These are phyloP conservation scores for thale cress (Arabidopsis thaliana) DNA, from an alignment of 345 rosid species.

Conservation along the genomic window TAIR10.1 NC_003070.9:1292001-1292500, in stretches of 20 bases:
- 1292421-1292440: neutral
- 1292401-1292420: constrained; percentile 14
- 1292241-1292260: neutral
- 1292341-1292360: constrained; percentile 11
- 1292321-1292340: neutral
- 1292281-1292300: constrained; percentile 43
- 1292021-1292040: constrained; percentile 18
- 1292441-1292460: neutral
- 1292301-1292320: constrained; percentile 22
- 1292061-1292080: neutral
- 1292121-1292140: constrained; percentile 23
- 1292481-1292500: neutral
- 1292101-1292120: constrained; percentile 14
- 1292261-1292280: neutral
- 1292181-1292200: no score
- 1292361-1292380: neutral
- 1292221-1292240: neutral
- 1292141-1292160: constrained; percentile 30
- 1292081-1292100: neutral
- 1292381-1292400: neutral
- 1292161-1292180: constrained; percentile 15
- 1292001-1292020: neutral
- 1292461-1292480: neutral
- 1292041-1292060: constrained; percentile 21
- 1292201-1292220: neutral